Evolutionary conservation across 176 grass and related monocot genomes (phyloP).

Genomic region (Avena eriantha): DNA sequence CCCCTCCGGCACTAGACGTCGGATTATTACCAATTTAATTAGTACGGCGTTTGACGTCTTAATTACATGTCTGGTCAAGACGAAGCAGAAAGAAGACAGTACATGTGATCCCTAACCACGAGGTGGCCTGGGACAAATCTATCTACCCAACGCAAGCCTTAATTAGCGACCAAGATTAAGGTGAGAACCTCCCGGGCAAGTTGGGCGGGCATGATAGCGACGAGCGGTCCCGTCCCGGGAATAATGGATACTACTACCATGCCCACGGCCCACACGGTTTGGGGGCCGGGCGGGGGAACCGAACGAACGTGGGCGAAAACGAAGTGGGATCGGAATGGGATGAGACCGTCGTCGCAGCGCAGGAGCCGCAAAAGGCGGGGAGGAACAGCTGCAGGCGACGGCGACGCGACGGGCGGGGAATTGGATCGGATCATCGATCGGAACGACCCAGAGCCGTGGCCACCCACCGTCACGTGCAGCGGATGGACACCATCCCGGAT

Average conservation of each 20-base stretch:
- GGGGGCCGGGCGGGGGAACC: not conserved
- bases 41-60: too few relatives aligned
- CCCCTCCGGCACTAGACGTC: too few relatives aligned
- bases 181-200: not conserved
- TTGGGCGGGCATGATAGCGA: too few relatives aligned
- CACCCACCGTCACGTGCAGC: slow-evolving; percentile 30
- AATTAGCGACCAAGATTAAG: not conserved
- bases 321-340: not conserved
- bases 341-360: not conserved
- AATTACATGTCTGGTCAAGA: not conserved
- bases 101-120: not conserved
- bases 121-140: not conserved
- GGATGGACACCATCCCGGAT: not conserved
- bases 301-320: slow-evolving; percentile 8
- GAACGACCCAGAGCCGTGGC: not conserved
- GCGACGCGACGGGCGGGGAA: slow-evolving; percentile 14
- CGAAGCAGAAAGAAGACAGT: not conserved
- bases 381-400: not conserved
- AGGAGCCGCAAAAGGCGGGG: not conserved
- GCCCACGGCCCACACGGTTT: slow-evolving; percentile 10
- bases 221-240: too few relatives aligned
- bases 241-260: not conserved
- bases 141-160: too few relatives aligned
- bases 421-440: not conserved
- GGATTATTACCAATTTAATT: too few relatives aligned